Evolutionary conservation across 1,139 yeast genomes (phyloP).

Genomic region (Waltiozyma sp.): DNA sequence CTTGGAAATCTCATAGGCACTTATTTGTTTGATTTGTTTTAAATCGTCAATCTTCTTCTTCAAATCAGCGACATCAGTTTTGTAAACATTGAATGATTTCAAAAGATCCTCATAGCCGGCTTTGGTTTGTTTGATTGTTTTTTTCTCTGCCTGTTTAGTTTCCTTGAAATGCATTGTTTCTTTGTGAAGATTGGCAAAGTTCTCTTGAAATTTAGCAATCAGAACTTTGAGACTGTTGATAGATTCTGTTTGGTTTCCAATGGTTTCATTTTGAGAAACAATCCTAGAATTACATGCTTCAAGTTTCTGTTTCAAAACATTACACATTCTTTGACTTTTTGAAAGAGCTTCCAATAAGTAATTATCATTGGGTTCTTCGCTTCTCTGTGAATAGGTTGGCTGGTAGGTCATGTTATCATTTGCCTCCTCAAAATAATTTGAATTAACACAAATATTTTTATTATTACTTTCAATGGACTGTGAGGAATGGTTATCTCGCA

Average conservation of each 20-base stretch:
- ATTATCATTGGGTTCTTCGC: neutral
- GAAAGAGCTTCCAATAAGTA: slow-evolving; percentile 14
- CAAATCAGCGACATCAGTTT: slow-evolving; percentile 5
- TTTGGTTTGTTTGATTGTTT: slow-evolving; percentile 4
- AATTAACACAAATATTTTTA: no score
- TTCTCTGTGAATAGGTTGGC: neutral
- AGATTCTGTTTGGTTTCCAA: slow-evolving; percentile 3
- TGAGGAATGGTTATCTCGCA: slow-evolving; percentile 7
- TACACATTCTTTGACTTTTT: slow-evolving; percentile 15
- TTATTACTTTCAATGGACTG: neutral
- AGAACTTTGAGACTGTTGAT: slow-evolving; percentile 3
- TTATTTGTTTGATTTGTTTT: slow-evolving; percentile 12
- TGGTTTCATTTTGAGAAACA: slow-evolving; percentile 8
- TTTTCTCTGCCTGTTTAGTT: slow-evolving; percentile 6
- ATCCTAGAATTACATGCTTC: slow-evolving; percentile 8
- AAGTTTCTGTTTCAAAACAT: slow-evolving; percentile 9
- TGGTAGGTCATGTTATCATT: neutral
- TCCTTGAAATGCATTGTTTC: slow-evolving; percentile 5
- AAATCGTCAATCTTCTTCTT: slow-evolving; percentile 15
- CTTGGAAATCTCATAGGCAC: slow-evolving; percentile 14
- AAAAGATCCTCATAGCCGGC: slow-evolving; percentile 3
- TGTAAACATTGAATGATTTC: slow-evolving; percentile 3
- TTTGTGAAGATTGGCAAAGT: slow-evolving; percentile 5
- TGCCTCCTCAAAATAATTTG: neutral
- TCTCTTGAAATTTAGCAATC: slow-evolving; percentile 6